Evolutionary conservation across 1,284 basidiomycete species (phyloP).

Genomic region (Puccinia horiana): DNA sequence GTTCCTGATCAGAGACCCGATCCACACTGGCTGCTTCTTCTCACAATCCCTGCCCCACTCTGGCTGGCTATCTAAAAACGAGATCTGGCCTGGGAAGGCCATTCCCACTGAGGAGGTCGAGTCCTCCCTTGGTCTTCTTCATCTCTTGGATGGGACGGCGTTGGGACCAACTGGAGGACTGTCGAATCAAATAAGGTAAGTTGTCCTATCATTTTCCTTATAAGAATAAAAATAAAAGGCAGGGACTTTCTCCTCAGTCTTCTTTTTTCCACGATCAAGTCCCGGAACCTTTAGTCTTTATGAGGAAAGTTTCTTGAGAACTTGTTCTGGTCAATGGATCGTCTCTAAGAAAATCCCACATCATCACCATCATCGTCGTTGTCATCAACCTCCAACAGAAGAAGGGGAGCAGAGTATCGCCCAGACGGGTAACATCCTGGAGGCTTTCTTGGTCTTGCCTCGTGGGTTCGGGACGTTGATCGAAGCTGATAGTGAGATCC

Average conservation of each 20-base stretch:
- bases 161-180: not conserved
- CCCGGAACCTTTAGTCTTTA: not conserved
- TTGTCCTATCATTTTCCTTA: not conserved
- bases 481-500: constrained; percentile 40
- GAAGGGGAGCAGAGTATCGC: not conserved
- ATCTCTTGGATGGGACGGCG: not conserved
- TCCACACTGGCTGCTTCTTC: not conserved
- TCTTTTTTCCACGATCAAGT: not conserved
- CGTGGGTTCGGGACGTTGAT: constrained; percentile 35
- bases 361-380: not conserved
- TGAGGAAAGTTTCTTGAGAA: constrained; percentile 43
- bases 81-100: constrained; percentile 42
- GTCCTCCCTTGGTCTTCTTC: constrained; percentile 5
- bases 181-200: not conserved
- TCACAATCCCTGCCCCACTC: constrained; percentile 33
- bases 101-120: constrained; percentile 21
- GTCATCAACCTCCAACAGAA: too few species aligned
- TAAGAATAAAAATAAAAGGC: not conserved
- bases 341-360: constrained; percentile 17
- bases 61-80: constrained; percentile 34
- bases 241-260: not conserved
- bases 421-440: not conserved
- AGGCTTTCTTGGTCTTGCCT: constrained; percentile 37
- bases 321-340: constrained; percentile 45
- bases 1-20: constrained; percentile 10